Conservation (phyloP, 2,329 filamentous ascomycete species). For the Myriosclerotinia scirpicola region DNA sequence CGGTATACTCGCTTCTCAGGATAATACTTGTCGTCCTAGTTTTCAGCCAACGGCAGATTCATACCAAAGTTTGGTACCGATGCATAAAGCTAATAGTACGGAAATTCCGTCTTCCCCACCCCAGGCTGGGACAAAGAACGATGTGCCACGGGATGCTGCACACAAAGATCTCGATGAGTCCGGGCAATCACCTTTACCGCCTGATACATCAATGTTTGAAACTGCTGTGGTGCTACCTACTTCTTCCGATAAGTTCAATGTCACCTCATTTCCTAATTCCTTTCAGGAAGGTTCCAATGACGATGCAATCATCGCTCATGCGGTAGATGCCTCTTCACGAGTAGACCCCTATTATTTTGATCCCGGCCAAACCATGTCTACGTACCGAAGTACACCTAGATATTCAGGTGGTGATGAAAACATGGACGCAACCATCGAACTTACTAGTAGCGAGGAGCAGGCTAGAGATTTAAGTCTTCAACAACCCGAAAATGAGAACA, state of each 20-base stretch:
- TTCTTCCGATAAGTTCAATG: conserved; percentile 37
- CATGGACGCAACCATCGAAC: conserved; percentile 16
- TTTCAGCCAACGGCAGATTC: conserved; percentile 47
- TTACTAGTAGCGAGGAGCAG: conserved; percentile 21
- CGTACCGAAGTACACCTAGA: conserved; percentile 25
- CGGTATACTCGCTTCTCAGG: conserved; percentile 52
- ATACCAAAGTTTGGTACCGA: not conserved
- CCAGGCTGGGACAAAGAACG: conserved; percentile 6
- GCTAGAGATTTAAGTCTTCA: conserved; percentile 14
- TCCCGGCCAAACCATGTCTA: conserved; percentile 28
- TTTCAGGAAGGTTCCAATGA: not conserved
- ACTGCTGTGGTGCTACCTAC: not conserved
- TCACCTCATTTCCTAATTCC: conserved; percentile 31
- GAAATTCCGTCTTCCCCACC: conserved; percentile 35
- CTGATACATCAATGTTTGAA: not conserved
- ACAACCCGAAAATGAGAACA: conserved; percentile 3
- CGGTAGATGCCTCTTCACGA: conserved; percentile 32
- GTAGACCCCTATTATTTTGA: conserved; percentile 28
- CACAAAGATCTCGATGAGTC: not conserved
- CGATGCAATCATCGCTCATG: conserved; percentile 8
- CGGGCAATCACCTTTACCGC: not conserved
- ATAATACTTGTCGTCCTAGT: conserved; percentile 55
- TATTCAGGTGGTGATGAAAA: not conserved
- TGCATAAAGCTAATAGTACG: conserved; percentile 44
- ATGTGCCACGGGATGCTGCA: not conserved